A percentile compares a stretch with the other conserved stretches of the same genome.
phyloP scores from a whole-genome alignment of 2,329 filamentous ascomycete genomes.

The Cadophora malorum region DNA sequence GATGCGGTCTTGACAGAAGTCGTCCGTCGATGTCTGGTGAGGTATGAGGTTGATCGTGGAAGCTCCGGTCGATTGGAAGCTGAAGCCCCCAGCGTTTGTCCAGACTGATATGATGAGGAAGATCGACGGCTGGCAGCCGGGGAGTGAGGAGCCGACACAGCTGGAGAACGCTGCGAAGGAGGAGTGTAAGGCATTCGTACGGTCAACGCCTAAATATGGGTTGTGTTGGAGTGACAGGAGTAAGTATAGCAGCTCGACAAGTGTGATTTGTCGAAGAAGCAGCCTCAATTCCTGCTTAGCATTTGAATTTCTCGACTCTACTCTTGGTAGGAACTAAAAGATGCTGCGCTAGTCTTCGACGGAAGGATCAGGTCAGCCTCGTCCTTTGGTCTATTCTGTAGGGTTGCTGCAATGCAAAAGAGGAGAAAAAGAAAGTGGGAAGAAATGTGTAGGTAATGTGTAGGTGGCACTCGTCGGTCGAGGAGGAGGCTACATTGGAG shows the following conservation, averaged over 20 bases:
- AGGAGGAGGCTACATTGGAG: constrained; percentile 26
- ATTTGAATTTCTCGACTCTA: constrained; percentile 29
- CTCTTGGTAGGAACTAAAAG: constrained; percentile 21
- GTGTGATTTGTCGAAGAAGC: constrained; percentile 33
- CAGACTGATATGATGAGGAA: constrained; percentile 55
- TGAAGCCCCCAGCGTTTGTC: constrained; percentile 40
- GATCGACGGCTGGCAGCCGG: constrained; percentile 64
- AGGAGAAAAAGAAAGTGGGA: constrained; percentile 19
- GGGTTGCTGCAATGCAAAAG: constrained; percentile 14
- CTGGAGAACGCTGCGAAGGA: constrained; percentile 70
- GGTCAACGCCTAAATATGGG: constrained; percentile 31
- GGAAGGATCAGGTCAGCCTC: constrained; percentile 37
- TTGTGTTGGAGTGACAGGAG: constrained; percentile 15
- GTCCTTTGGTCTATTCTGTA: constrained; percentile 13
- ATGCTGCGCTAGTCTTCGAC: constrained; percentile 30
- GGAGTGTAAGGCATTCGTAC: constrained; percentile 87
- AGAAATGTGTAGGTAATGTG: constrained; percentile 25
- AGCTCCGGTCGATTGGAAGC: constrained; percentile 55
- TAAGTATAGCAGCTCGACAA: constrained; percentile 31
- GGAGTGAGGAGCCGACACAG: constrained; percentile 62
- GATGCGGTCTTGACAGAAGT: constrained; percentile 51
- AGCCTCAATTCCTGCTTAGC: constrained; percentile 34
- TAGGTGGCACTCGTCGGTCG: constrained; percentile 26
- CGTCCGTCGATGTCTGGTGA: constrained; percentile 67
- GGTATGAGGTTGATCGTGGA: constrained; percentile 70